Evolutionary conservation across 768 basidiomycete genomes (phyloP).

Genomic region (Butyriboletus loyo): DNA sequence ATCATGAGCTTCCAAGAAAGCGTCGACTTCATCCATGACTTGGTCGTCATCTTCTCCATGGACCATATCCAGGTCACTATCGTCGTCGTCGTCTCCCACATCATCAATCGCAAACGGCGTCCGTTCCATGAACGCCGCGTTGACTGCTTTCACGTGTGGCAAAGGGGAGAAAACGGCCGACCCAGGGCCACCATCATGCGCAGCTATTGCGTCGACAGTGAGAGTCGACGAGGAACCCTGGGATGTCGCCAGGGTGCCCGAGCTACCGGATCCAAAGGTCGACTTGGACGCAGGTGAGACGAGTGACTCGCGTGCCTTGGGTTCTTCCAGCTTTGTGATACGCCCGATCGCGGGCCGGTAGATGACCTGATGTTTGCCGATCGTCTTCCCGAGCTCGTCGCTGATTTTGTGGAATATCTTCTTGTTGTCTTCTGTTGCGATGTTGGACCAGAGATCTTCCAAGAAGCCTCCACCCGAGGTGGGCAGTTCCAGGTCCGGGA

Average conservation of each 20-base stretch:
- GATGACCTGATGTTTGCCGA: slow-evolving; percentile 87
- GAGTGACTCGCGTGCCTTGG: slow-evolving; percentile 83
- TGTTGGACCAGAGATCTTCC: slow-evolving; percentile 85
- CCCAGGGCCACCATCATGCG: slow-evolving; percentile 21
- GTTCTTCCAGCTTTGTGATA: slow-evolving; percentile 79
- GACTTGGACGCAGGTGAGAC: slow-evolving; percentile 65
- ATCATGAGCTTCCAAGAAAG: slow-evolving; percentile 93
- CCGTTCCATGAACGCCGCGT: slow-evolving; percentile 83
- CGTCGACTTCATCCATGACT: slow-evolving; percentile 94
- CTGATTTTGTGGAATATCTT: slow-evolving; percentile 91
- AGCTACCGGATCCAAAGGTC: slow-evolving; percentile 41
- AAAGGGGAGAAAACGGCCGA: slow-evolving; percentile 47
- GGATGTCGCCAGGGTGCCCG: slow-evolving; percentile 24
- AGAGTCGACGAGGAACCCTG: slow-evolving; percentile 48
- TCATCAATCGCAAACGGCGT: slow-evolving; percentile 98
- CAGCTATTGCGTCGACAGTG: slow-evolving; percentile 40
- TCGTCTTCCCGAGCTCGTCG: slow-evolving; percentile 91
- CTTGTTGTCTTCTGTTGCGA: slow-evolving; percentile 89
- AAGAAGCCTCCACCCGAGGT: slow-evolving; percentile 58
- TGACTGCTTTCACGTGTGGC: slow-evolving; percentile 71
- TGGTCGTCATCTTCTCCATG: slow-evolving; percentile 65
- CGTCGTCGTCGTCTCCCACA: slow-evolving; percentile 65
- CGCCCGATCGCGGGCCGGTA: slow-evolving; percentile 85
- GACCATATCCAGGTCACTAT: slow-evolving; percentile 52
- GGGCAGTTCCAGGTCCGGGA: slow-evolving; percentile 66